Evolutionary conservation across 2,329 filamentous ascomycete genomes (phyloP).

Genomic region (Alternaria dauci): DNA sequence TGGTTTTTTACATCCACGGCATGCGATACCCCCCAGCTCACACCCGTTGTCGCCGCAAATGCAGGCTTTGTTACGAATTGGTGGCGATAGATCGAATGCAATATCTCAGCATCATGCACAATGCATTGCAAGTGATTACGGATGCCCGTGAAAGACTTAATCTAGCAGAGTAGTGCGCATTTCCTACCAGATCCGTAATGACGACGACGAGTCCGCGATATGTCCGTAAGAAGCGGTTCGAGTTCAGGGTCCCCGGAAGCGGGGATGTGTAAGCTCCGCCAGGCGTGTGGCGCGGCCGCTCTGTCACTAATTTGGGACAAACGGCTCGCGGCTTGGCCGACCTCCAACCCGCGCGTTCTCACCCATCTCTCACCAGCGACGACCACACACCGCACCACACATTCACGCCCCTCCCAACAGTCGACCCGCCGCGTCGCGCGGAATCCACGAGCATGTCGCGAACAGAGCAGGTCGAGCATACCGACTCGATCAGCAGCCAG

Average conservation of each 20-base stretch:
- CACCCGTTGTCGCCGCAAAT: constrained; percentile 23
- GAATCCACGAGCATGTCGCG: constrained; percentile 55
- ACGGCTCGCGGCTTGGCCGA: constrained; percentile 23
- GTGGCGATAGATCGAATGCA: constrained; percentile 24
- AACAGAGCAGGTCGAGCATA: constrained; percentile 54
- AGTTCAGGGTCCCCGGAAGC: constrained; percentile 29
- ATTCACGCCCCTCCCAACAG: constrained; percentile 22
- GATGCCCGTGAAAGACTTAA: background rate
- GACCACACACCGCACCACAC: constrained; percentile 11
- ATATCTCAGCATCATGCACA: background rate
- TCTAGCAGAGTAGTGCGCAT: background rate
- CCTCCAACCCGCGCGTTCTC: constrained; percentile 32
- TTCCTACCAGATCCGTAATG: background rate
- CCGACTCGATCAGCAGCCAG: constrained; percentile 55
- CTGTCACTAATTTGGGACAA: constrained; percentile 35
- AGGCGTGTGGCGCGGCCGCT: constrained; percentile 30
- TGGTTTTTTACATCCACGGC: constrained; percentile 5
- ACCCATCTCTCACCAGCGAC: constrained; percentile 17
- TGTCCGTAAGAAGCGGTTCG: background rate
- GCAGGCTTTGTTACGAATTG: constrained; percentile 14
- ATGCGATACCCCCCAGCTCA: constrained; percentile 25
- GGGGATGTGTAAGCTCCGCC: constrained; percentile 25
- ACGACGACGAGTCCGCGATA: background rate
- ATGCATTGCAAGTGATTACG: background rate
- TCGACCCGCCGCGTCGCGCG: constrained; percentile 42